Evolutionary conservation across 1,139 yeast species (phyloP).

Genomic region (Lodderomyces margitis): DNA sequence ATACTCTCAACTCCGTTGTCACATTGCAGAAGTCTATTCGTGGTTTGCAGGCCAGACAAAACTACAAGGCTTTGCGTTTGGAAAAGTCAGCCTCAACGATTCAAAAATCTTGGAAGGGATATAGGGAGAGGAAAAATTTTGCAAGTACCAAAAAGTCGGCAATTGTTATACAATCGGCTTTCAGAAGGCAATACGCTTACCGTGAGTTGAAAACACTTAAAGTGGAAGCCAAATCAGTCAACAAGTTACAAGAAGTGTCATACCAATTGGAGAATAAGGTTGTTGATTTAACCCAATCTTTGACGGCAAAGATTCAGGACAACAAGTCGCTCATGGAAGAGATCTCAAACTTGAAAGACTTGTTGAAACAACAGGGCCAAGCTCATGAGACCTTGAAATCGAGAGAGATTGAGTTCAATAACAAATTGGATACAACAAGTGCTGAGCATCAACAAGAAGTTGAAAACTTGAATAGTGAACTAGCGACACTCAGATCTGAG

Average conservation of each 20-base stretch:
- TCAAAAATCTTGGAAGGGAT: conserved; percentile 69
- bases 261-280: conserved; percentile 94
- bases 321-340: conserved; percentile 69
- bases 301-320: conserved; percentile 75
- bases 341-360: conserved; percentile 52
- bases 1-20: conserved; percentile 50
- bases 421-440: conserved; percentile 44
- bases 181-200: conserved; percentile 75
- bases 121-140: conserved; percentile 47
- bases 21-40: conserved; percentile 68
- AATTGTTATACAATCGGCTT: conserved; percentile 70
- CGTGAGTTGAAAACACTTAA: conserved; percentile 61
- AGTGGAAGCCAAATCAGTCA: conserved; percentile 86
- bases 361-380: conserved; percentile 57
- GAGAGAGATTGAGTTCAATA: conserved; percentile 54
- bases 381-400: conserved; percentile 56
- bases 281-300: conserved; percentile 83
- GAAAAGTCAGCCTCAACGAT: conserved; percentile 65
- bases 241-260: conserved; percentile 86
- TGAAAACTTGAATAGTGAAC: conserved; percentile 54
- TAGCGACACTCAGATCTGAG: conserved; percentile 56
- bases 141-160: conserved; percentile 49
- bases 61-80: conserved; percentile 46
- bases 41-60: conserved; percentile 59
- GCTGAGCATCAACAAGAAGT: conserved; percentile 51